Conservation (phyloP, 1,284 basidiomycete species). For the Fomitopsis betulina region DNA sequence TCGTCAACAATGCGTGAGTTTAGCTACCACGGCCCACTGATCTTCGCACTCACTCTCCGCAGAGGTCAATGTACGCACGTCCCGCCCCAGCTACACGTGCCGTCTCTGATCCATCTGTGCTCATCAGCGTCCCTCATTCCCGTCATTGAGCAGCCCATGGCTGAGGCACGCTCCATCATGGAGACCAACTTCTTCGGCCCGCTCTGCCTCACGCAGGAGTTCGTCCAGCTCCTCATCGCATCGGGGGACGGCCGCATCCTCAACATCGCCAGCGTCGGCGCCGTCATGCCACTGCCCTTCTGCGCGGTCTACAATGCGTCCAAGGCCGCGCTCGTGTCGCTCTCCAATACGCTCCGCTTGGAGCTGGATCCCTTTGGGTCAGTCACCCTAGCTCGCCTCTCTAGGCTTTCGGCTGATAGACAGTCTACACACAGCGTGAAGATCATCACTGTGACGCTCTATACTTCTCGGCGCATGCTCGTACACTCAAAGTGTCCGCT, state of each 20-base stretch:
- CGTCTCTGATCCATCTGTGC: neutral
- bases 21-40: neutral
- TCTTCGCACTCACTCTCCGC: neutral
- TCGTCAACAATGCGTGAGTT: constrained; percentile 31
- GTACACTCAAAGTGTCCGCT: neutral
- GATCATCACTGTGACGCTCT: constrained; percentile 22
- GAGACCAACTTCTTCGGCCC: constrained; percentile 27
- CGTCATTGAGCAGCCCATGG: constrained; percentile 20
- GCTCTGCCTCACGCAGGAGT: constrained; percentile 27
- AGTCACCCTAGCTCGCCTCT: neutral
- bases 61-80: neutral
- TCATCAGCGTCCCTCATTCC: constrained; percentile 8
- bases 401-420: too few species aligned
- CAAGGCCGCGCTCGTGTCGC: constrained; percentile 27
- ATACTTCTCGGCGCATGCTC: too few species aligned
- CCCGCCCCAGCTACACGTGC: neutral
- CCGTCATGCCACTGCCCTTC: constrained; percentile 24
- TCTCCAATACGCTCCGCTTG: constrained; percentile 24
- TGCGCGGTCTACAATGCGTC: constrained; percentile 22
- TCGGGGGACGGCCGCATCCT: constrained; percentile 24
- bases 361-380: constrained; percentile 27
- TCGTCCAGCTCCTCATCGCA: constrained; percentile 25
- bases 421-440: constrained; percentile 20
- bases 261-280: constrained; percentile 24
- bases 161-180: constrained; percentile 16